phyloP scores from a whole-genome alignment of 768 basidiomycete species.

The Boletus huronensis region DNA sequence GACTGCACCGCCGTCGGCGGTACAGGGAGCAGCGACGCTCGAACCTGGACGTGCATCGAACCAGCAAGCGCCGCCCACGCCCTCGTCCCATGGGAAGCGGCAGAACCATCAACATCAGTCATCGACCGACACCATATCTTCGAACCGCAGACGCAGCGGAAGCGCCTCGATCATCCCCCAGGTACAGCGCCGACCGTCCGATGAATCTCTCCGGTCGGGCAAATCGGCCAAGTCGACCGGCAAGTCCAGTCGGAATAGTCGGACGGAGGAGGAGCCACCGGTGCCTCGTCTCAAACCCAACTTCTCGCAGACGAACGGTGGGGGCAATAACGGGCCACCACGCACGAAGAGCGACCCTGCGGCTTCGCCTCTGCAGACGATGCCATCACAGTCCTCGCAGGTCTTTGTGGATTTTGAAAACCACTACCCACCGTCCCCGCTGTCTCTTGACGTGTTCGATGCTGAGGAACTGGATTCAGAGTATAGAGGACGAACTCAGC shows the following conservation, averaged over 20 bases:
- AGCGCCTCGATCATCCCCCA: conserved; percentile 20
- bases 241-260: conserved; percentile 29
- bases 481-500: conserved; percentile 25
- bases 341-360: conserved; percentile 55
- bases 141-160: conserved; percentile 27
- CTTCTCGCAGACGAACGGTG: conserved; percentile 19
- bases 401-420: conserved; percentile 25
- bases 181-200: conserved; percentile 32
- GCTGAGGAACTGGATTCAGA: conserved; percentile 24
- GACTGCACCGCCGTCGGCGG: conserved; percentile 16
- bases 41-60: conserved; percentile 25
- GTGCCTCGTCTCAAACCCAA: conserved; percentile 31
- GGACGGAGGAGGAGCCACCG: conserved; percentile 27
- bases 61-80: conserved; percentile 26
- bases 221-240: conserved; percentile 35
- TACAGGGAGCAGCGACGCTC: conserved; percentile 3
- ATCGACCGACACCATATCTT: conserved; percentile 23
- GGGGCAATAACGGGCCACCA: conserved; percentile 18
- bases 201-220: conserved; percentile 41
- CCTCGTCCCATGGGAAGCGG: conserved; percentile 19
- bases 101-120: conserved; percentile 30
- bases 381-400: conserved; percentile 27
- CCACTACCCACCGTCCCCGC: conserved; percentile 28
- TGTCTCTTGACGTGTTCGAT: conserved; percentile 23
- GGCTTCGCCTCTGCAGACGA: conserved; percentile 19